Base-by-base conservation (phyloP, 495 filamentous ascomycete genomes). In the Aspergillus baeticus region DNA sequence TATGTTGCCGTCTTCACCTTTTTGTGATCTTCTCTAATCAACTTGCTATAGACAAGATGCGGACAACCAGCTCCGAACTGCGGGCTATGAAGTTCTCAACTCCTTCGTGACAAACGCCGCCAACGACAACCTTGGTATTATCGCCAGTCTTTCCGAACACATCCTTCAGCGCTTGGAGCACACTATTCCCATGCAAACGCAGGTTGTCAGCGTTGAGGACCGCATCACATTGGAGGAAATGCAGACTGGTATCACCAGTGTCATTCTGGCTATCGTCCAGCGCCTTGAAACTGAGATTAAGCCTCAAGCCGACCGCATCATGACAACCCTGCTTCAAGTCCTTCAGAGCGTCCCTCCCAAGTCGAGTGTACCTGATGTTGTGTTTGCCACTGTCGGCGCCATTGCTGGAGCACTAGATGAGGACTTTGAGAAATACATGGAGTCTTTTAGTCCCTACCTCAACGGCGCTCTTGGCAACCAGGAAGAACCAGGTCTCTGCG, bases 31-130 rank as follows among this genome's bases (percentile, higher is more conserved):
- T 17, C 8, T 18, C 5, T 21, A 13, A 21, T 29, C 0, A 57
- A 65, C 48, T 43, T 49, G 18, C 3, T 39, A 1, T 53, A 84
- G 83, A 63, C 73, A 80, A 60, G 90, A 91, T 68, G 81, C 84
- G n/a, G 95, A 98, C 62, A 90, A 91, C 59, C 83, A 92, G 64
- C 86, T 98, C n/a, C 89, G 94, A 49, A 98, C 94, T 58, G 95
- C 94, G 44, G 92, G 93, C n/a, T 98, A 98, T 62, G 94, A 98
- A 70, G 94, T 98, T 38, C 81, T 98, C 33, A 96, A 92, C 72
- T 85, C 90, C 0, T 98, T 97, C 63, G 89, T 98, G 45, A 85
- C 86, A 53, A 94, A 91, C 68, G 82, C 92, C 58, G 95, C 92
- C 15, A 87, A 87, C 51, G 91, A 96, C 62, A 94, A 87, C 71